A percentile compares a stretch with the other conserved stretches of the same genome.
Evolutionary conservation across 83 land plant species (phyloP).

Genomic region (Diphasiastrum complanatum): DNA sequence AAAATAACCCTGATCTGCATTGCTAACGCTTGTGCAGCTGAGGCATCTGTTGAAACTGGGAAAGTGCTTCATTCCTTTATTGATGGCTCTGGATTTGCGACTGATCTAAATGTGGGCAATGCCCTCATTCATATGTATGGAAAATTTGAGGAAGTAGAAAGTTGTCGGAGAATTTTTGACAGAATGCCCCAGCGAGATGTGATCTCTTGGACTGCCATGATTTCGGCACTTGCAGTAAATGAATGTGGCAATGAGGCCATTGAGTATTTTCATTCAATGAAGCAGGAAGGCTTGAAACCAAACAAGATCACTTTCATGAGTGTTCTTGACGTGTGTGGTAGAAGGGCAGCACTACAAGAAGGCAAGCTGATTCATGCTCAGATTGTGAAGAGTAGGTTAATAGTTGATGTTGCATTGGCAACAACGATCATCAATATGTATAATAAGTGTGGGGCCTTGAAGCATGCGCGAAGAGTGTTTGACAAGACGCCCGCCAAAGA

Average conservation of each 20-base stretch:
- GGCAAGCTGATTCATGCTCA: neutral
- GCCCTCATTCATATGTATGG: constrained; percentile 1
- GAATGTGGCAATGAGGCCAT: neutral
- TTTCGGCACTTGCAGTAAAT: neutral
- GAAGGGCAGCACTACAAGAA: neutral
- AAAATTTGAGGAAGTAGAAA: neutral
- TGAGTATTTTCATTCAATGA: neutral
- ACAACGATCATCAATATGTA: neutral
- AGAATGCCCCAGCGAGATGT: too few species aligned
- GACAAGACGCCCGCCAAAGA: neutral
- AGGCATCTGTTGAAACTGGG: neutral
- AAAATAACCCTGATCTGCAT: neutral
- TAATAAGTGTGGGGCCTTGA: neutral
- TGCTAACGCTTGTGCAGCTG: neutral
- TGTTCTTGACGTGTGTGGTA: neutral
- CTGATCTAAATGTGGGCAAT: neutral
- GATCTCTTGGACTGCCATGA: constrained; percentile 2
- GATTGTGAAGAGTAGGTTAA: neutral
- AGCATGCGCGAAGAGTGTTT: neutral
- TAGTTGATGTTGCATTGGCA: neutral
- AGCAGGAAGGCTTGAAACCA: neutral
- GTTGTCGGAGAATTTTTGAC: neutral
- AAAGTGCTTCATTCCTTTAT: neutral
- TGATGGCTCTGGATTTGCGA: neutral
- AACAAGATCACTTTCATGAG: neutral